Percentiles rank a stretch among this genome's conserved stretches.
phyloP scores from a whole-genome alignment of 768 basidiomycete species.

The Amanita pseudoporphyria region DNA sequence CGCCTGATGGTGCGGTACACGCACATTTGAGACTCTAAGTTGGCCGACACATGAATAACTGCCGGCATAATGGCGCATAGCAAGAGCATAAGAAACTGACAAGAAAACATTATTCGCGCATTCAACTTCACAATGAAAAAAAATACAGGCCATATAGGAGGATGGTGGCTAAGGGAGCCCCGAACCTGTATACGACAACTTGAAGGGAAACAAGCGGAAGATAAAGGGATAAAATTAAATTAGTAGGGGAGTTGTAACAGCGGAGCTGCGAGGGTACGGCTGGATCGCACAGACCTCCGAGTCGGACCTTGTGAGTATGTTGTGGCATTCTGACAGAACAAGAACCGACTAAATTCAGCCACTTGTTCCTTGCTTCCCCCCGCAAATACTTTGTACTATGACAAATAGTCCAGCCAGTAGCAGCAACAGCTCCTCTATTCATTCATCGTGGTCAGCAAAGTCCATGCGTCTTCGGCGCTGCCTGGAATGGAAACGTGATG shows the following conservation, averaged over 20 bases:
- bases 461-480: background rate
- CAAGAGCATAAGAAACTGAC: no score
- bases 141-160: no score
- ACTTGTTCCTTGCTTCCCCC: background rate
- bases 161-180: no score
- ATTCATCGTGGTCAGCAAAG: background rate
- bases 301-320: background rate
- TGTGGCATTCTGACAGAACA: background rate
- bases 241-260: background rate
- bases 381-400: background rate
- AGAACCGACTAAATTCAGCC: background rate
- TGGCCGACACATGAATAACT: no score
- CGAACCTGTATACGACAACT: no score
- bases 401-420: background rate
- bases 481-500: slow-evolving; percentile 2
- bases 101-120: no score
- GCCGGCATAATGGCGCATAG: no score
- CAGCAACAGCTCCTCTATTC: background rate
- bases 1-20: no score
- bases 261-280: background rate
- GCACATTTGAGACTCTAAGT: no score
- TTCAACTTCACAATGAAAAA: no score
- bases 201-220: no score
- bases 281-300: background rate
- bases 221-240: no score